These are phyloP conservation scores for Chlamydomonas sphaeroides DNA, from an alignment of 139 green algal genomes.

Conservation along the genomic window DNA sequence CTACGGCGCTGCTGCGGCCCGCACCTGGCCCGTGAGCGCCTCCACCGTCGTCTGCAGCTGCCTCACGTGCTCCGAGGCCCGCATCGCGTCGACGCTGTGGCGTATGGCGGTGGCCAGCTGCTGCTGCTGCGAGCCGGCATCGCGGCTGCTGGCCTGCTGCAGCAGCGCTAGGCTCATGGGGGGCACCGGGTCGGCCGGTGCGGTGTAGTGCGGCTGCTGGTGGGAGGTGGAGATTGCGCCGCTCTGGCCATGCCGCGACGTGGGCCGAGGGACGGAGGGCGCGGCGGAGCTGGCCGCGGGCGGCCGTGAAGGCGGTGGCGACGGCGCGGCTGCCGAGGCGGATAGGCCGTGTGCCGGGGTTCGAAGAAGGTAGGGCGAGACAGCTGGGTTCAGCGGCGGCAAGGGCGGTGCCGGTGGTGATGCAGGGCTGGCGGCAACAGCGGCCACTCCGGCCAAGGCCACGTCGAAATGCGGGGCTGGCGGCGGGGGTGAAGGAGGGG, in stretches of 20 bases:
- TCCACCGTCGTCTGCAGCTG: constrained; percentile 42
- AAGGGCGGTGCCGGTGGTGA: not conserved
- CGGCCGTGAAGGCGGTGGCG: not conserved
- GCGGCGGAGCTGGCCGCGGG: not conserved
- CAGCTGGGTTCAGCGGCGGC: constrained; percentile 5
- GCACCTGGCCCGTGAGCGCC: constrained; percentile 25
- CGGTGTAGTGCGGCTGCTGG: not conserved
- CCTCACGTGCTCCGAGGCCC: constrained; percentile 17
- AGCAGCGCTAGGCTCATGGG: not conserved
- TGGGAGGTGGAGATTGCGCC: not conserved
- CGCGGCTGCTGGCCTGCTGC: not conserved
- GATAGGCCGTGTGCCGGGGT: not conserved
- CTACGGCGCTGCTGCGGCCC: too few relatives aligned
- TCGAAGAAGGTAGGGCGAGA: constrained; percentile 4
- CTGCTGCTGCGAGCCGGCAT: not conserved
- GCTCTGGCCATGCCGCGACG: too few relatives aligned
- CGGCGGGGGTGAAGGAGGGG: too few relatives aligned
- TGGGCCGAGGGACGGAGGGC: not conserved
- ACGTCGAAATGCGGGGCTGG: not conserved
- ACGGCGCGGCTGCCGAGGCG: not conserved
- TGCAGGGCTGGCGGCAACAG: not conserved
- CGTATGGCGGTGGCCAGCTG: constrained; percentile 36
- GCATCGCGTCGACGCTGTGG: constrained; percentile 37
- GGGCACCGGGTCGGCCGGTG: not conserved
- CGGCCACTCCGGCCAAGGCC: not conserved